Base-by-base conservation (phyloP, 2,329 filamentous ascomycete species). In the Aspergillus sp. region DNA sequence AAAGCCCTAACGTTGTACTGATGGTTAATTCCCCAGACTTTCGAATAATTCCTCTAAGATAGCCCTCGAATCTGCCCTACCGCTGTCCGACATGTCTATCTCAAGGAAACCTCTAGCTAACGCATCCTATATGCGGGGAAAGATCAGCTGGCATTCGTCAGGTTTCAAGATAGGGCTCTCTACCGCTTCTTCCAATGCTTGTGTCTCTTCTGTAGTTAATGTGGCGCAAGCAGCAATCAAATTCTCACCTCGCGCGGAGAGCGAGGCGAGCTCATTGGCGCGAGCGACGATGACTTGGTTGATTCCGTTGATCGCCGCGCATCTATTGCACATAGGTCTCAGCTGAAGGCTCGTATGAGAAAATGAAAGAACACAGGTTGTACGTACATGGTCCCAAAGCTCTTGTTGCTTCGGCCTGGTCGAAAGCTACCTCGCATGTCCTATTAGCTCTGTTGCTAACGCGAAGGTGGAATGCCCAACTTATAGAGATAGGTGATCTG, bases 261-360 rank as follows among this genome's bases (percentile, higher is more conserved):
- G 72, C 5, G 81, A 66, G 19, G 85, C 81, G 32, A 98, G 76
- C 6, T 84, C 78, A 53, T 89, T 84, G 0, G 91, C 90, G 47
- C 90, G 81, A 13, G 84, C 72, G 5, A 96, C 78, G 7, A 97
- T 80, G 4, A 78, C 75, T 15, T 70, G 61, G 25, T 88, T 84
- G 12, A 98, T 82, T 1, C 90, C 90, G 59, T 95, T 96, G 66
- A 95, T 80, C 3, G 83, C 83, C 23, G 93, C 93, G 62, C 93
- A 97, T 46, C 76, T 80, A 23, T 22, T 6, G 32, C 7, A 39
- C 46, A 15, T 43, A 13, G 30, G 13, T 47, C 35, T 23, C 43
- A 46, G 5, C 7, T 13, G 13, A 10, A 7, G 22, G 10, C 13
- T 30, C 27, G 7, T 37, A 27, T 41, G 10, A 7, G 22, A 23